Base-by-base conservation (phyloP, 2,329 filamentous ascomycete species). In the Pseudocercospora pini-densiflorae region DNA sequence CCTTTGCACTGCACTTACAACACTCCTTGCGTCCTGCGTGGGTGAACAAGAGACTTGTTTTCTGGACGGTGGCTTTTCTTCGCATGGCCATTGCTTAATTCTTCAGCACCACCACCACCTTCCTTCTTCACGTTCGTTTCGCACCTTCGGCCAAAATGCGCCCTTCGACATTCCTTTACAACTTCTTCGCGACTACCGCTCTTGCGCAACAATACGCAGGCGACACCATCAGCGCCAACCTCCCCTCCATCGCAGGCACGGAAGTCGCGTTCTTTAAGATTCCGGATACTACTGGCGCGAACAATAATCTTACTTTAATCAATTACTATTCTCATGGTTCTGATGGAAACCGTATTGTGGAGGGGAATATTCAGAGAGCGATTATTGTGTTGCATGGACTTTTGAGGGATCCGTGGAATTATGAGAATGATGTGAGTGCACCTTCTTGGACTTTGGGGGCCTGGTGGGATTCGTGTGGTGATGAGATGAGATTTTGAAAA, bases 261-360 rank as follows among this genome's bases (percentile, higher is more conserved):
- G 73, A 74, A 49, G 62, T 74, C 43, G 68, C 73, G n/a, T 79
- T 72, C 71, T 79, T 75, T 70, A 76, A 74, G 60, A 75, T 78
- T 65, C 72, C 71, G 19, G 74, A 75, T 49, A 61, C 68, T 1
- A 63, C 63, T 27, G 68, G 68, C 24, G 45, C 45, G 10, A 74
- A 73, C 64, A 63, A 68, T 31, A 71, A 74, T 60, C 62, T 75
- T 33, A 77, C 74, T 4, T 61, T 77, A 43, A 75, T 74, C 69
- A 77, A 77, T 66, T 77, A 77, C 65, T 74, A 73, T 40, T 73
- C 71, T 10, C 70, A 68, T 33, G 70, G 73, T 43, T 68, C 36
- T 33, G 62, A 69, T 31, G 70, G 71, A 12, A 60, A 70, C 19
- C 68, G 74, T 8, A 66, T 76, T 61, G 70, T 66, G 12, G 64